Evolutionary conservation across 257 asterid species (phyloP).

Genomic region (Nicotiana sylvestris): DNA sequence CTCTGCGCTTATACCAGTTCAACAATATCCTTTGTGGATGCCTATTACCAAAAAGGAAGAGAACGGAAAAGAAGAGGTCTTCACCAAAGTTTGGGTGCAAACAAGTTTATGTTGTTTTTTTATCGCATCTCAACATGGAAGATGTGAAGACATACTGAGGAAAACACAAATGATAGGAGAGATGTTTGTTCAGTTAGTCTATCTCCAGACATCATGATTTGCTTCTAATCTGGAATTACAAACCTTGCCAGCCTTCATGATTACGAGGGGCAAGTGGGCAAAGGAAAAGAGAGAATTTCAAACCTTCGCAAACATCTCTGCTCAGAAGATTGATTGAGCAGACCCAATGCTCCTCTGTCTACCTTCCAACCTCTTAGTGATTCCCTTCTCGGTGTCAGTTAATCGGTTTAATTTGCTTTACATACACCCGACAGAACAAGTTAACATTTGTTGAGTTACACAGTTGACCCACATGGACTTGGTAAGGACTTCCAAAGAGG

Average conservation of each 20-base stretch:
- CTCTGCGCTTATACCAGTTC: neutral
- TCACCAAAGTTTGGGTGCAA: no score
- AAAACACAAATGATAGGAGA: no score
- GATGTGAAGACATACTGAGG: neutral
- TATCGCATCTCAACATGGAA: neutral
- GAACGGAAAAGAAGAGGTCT: no score
- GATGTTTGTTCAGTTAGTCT: neutral
- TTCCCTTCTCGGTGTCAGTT: neutral
- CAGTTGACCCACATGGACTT: neutral
- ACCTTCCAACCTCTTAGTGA: neutral
- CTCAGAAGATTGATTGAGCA: neutral
- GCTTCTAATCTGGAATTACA: no score
- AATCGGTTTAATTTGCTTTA: neutral
- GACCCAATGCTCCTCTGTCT: neutral
- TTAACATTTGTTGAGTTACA: neutral
- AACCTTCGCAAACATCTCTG: neutral
- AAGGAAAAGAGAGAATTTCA: neutral
- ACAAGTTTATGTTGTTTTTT: neutral
- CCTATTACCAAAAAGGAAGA: no score
- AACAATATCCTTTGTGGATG: no score
- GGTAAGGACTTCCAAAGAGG: neutral
- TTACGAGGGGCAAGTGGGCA: neutral
- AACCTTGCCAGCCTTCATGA: no score
- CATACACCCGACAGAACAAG: neutral
- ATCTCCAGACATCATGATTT: no score